Conservation (phyloP, 768 basidiomycete genomes). For the Polyporus arcularius region DNA sequence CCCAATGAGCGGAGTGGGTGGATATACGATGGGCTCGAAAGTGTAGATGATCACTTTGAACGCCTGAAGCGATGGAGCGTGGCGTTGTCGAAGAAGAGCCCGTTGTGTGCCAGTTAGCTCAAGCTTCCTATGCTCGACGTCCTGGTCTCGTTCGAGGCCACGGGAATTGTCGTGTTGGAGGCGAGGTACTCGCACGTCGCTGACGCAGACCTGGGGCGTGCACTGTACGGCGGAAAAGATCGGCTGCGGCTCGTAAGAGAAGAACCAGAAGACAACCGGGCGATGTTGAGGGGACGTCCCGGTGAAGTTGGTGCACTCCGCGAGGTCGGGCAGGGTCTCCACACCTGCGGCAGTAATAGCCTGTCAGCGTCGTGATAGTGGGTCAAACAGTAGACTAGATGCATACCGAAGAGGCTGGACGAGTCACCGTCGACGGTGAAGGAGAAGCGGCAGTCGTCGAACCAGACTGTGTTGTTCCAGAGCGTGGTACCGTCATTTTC, state of each 20-base stretch:
- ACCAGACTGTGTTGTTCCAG: constrained; percentile 47
- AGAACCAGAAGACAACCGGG: constrained; percentile 61
- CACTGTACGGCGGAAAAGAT: constrained; percentile 50
- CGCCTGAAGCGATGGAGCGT: constrained; percentile 10
- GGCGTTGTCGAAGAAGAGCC: constrained; percentile 50
- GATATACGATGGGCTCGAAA: no score
- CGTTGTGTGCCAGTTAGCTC: constrained; percentile 51
- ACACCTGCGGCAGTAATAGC: constrained; percentile 2
- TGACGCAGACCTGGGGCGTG: constrained; percentile 43
- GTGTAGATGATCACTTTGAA: no score
- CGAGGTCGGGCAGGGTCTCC: not conserved
- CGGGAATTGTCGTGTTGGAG: constrained; percentile 47
- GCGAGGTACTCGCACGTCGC: constrained; percentile 46
- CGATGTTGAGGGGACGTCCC: constrained; percentile 38
- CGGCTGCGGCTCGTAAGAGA: constrained; percentile 42
- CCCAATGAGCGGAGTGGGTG: no score
- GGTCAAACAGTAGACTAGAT: not conserved
- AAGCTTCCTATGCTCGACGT: constrained; percentile 35
- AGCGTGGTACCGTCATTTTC: constrained; percentile 30
- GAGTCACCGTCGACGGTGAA: constrained; percentile 44
- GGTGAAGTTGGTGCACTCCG: constrained; percentile 26
- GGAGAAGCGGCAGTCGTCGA: constrained; percentile 40
- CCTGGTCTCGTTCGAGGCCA: constrained; percentile 45
- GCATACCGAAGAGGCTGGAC: constrained; percentile 44
- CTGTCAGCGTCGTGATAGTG: no score